Base-by-base conservation (phyloP, 108 stramenopile genomes). In the Schizochytrium sp. region DNA sequence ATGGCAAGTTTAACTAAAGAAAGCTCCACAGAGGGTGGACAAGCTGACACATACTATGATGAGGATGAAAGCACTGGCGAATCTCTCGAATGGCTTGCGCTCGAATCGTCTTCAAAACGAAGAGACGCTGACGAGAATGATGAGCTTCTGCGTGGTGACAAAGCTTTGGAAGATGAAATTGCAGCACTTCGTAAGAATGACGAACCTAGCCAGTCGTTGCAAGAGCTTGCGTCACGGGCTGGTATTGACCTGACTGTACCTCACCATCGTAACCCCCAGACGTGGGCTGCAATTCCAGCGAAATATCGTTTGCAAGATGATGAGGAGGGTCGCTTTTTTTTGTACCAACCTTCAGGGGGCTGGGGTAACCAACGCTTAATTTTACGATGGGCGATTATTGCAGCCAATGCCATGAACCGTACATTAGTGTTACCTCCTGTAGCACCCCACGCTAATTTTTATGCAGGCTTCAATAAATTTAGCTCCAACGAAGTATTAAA, bases 331-430 rank as follows among this genome's bases (percentile, higher is more conserved):
- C 76, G 76, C 53, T 83, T 19, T 53, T 83, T 83, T 42, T 0
- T 83, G 1, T 83, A 83, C 47, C 76, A 83, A 53, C 76, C 76
- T 19, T 83, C 76, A 8, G 76, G 76, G 8, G 76, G 76, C 53
- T 83, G 76, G 76, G 76, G 76, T 10, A 83, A 83, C n/a, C 76
- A 83, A 53, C 47, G 76, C 5, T 53, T 83, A 10, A 83, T 83
- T 53, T 28, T 83, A 2, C 76, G 76, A 13, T 83, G 76, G 76
- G 76, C 76, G 5, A 50, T 83, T 28, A 46, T 83, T 8, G 76
- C 76, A 83, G 76, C 76, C 10, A 83, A 83, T 83, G 47, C 76
- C 4, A 17, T 83, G 19, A 83, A 83, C 55, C 76, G 76, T 53
- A 83, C 76, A 5, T 53, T 83, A 1, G 76, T 83, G 2, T 28